Conservation (phyloP, 1,284 basidiomycete species). For the Agaricales sp. region DNA sequence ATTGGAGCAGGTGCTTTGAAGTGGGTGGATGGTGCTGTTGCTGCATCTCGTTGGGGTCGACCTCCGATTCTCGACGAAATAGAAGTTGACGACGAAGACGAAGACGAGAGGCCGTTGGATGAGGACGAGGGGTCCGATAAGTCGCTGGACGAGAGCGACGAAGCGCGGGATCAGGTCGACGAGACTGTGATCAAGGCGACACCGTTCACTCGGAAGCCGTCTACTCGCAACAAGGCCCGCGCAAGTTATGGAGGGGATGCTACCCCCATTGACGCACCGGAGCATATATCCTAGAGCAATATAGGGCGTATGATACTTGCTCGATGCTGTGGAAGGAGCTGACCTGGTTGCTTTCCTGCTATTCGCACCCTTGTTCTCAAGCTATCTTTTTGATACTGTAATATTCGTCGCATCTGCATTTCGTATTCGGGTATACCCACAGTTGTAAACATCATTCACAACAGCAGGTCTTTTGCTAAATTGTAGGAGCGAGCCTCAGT, state of each 20-base stretch:
- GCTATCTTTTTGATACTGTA: no score
- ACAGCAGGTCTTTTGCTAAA: no score
- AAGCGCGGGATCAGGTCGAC: conserved; percentile 16
- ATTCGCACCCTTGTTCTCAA: no score
- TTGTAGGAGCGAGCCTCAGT: no score
- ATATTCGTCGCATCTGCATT: background rate
- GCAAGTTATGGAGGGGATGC: conserved; percentile 32
- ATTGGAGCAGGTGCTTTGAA: conserved; percentile 48
- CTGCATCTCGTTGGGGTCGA: conserved; percentile 34
- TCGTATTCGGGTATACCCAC: no score
- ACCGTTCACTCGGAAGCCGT: conserved; percentile 58
- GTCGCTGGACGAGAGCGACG: conserved; percentile 11
- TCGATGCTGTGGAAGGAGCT: no score
- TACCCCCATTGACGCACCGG: conserved; percentile 25
- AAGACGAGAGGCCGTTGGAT: conserved; percentile 19
- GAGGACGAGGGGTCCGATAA: conserved; percentile 22
- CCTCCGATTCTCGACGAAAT: conserved; percentile 11
- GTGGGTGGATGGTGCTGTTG: conserved; percentile 55
- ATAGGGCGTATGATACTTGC: no score
- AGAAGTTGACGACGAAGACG: conserved; percentile 30
- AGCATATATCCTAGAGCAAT: no score
- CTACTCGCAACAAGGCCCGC: conserved; percentile 44
- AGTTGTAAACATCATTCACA: no score
- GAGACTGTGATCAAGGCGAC: conserved; percentile 24
- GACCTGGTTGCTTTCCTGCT: no score